phyloP scores from a whole-genome alignment of 352 stramenopile species.

The Phytopythium montanum region DNA sequence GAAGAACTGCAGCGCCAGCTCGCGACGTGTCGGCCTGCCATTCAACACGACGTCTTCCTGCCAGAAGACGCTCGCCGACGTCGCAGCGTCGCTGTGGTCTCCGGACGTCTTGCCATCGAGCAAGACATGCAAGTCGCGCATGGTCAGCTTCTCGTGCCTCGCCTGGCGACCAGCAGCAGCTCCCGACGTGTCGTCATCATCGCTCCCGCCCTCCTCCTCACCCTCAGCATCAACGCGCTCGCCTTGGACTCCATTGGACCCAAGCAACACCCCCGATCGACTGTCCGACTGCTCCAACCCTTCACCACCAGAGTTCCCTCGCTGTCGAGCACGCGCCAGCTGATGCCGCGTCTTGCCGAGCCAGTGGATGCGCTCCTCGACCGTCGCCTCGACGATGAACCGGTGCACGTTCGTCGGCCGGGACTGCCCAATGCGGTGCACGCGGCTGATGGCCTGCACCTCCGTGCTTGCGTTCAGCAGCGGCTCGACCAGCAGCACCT shows the following conservation, averaged over 20 bases:
- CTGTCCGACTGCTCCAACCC: not conserved
- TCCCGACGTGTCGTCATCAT: slow-evolving; percentile 20
- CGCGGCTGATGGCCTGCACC: slow-evolving; percentile 84
- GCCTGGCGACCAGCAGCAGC: slow-evolving; percentile 43
- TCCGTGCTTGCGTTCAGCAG: slow-evolving; percentile 86
- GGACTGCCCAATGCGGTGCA: slow-evolving; percentile 90
- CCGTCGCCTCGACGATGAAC: slow-evolving; percentile 85
- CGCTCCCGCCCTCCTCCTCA: slow-evolving; percentile 14
- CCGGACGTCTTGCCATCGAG: slow-evolving; percentile 20
- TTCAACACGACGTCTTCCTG: slow-evolving; percentile 36
- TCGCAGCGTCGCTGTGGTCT: not conserved
- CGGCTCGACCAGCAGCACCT: slow-evolving; percentile 91
- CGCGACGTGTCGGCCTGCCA: slow-evolving; percentile 22
- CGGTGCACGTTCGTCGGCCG: slow-evolving; percentile 79
- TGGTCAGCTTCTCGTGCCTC: slow-evolving; percentile 45
- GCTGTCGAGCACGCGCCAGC: not conserved
- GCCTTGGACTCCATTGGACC: not conserved
- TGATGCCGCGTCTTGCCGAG: slow-evolving; percentile 12
- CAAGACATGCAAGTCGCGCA: slow-evolving; percentile 44
- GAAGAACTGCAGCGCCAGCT: slow-evolving; percentile 26
- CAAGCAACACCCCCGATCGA: not conserved
- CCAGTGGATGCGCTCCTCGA: slow-evolving; percentile 88
- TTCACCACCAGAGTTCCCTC: not conserved
- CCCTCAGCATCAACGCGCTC: not conserved
- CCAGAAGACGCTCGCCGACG: slow-evolving; percentile 35